Percentiles rank a stretch among this genome's conserved stretches.
These are phyloP conservation scores for Mucor mucedo DNA, from an alignment of 371 early-diverging fungal genomes.

Conservation along the genomic window DNA sequence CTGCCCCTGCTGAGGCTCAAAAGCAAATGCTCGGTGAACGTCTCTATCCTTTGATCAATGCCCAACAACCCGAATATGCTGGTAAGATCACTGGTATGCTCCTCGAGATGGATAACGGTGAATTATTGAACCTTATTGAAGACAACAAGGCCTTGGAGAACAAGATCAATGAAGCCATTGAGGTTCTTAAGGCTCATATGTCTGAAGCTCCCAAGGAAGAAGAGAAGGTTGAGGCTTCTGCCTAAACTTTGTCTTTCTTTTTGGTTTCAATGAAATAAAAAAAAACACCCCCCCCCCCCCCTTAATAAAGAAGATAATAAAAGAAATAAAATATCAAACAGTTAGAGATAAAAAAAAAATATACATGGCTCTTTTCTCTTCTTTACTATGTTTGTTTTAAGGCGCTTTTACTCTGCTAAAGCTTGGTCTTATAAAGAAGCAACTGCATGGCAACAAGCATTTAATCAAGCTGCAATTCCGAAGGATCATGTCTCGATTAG, in stretches of 20 bases:
- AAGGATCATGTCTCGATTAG: conserved; percentile 36
- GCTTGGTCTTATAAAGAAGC: conserved; percentile 44
- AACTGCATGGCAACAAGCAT: conserved; percentile 32
- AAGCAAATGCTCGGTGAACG: conserved; percentile 96
- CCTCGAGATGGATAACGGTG: conserved; percentile 96
- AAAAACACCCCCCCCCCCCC: not conserved
- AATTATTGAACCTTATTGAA: conserved; percentile 90
- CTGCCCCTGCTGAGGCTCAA: conserved; percentile 84
- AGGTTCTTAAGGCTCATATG: conserved; percentile 69
- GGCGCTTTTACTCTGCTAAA: conserved; percentile 16
- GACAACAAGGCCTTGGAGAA: conserved; percentile 70
- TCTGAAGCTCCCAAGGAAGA: conserved; percentile 30
- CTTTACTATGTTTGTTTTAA: conserved; percentile 3
- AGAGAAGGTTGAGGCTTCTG: conserved; percentile 19
- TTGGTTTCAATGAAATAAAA: conserved; percentile 2
- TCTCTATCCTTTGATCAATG: conserved; percentile 82
- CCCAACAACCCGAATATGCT: conserved; percentile 76
- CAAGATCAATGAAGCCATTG: conserved; percentile 88
- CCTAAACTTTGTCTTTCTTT: conserved; percentile 17
- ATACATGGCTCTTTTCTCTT: not conserved
- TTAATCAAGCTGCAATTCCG: conserved; percentile 40
- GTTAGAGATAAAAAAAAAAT: conserved; percentile 7
- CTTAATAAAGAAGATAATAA: conserved; percentile 20
- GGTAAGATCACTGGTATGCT: conserved; percentile 99
- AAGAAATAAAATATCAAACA: conserved; percentile 1